These are phyloP conservation scores for Heliosperma pusillum DNA, from an alignment of 148 eudicot genomes.

Conservation along the genomic window DNA sequence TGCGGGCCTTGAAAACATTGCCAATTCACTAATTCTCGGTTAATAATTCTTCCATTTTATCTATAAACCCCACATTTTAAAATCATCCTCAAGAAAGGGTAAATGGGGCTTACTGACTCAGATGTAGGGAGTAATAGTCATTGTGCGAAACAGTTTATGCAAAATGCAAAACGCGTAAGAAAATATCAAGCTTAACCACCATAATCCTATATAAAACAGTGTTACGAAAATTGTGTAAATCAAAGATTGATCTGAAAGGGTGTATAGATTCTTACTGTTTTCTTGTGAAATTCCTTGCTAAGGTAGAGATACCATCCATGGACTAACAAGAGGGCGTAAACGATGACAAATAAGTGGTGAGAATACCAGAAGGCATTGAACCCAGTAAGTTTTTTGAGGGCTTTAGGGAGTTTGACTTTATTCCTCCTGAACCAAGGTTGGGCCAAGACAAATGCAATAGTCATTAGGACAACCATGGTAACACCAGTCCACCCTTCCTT, in stretches of 20 bases:
- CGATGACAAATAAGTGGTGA: slow-evolving; percentile 55
- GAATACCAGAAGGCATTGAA: slow-evolving; percentile 66
- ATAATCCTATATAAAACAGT: background rate
- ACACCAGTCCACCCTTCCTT: slow-evolving; percentile 54
- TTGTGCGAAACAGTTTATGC: background rate
- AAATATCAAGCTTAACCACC: too few species aligned
- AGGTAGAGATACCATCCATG: slow-evolving; percentile 50
- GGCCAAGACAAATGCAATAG: slow-evolving; percentile 45
- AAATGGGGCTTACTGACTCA: too few species aligned
- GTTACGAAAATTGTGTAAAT: background rate
- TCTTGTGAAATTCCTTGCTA: slow-evolving; percentile 38
- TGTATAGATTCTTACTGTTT: slow-evolving; percentile 34
- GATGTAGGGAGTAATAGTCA: background rate
- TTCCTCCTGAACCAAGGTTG: slow-evolving; percentile 57
- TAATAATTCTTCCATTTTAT: too few species aligned
- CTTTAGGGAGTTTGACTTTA: slow-evolving; percentile 41
- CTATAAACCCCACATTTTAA: too few species aligned
- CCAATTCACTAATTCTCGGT: too few species aligned
- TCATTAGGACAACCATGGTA: slow-evolving; percentile 46
- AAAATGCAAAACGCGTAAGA: background rate
- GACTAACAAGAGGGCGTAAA: slow-evolving; percentile 41
- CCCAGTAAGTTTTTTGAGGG: slow-evolving; percentile 48
- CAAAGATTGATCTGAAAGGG: background rate
- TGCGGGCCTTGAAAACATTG: background rate
- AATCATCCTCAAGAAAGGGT: too few species aligned